phyloP scores from a whole-genome alignment of 768 basidiomycete genomes.

The Coprinopsis marcescibilis region DNA sequence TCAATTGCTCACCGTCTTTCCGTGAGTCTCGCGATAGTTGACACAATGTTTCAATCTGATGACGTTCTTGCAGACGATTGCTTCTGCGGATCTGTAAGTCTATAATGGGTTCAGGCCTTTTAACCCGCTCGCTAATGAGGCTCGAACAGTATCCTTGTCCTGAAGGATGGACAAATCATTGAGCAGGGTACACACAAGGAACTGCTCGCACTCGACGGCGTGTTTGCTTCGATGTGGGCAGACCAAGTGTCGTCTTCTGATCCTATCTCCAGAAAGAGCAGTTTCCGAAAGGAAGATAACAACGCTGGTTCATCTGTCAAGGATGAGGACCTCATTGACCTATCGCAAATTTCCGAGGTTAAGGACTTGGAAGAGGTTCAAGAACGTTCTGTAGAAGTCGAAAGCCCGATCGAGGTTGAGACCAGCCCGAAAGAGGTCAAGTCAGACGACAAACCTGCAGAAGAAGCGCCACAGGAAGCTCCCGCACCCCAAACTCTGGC shows the following conservation, averaged over 20 bases:
- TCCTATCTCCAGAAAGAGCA: constrained; percentile 30
- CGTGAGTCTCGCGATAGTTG: constrained; percentile 33
- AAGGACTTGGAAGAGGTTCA: neutral
- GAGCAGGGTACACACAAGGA: constrained; percentile 81
- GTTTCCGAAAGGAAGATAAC: constrained; percentile 30
- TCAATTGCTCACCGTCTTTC: constrained; percentile 79
- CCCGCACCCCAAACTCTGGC: neutral
- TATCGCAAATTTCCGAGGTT: neutral
- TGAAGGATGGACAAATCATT: constrained; percentile 84
- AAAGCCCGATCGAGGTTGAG: too few species aligned
- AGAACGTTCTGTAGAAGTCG: too few species aligned
- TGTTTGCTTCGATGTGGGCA: constrained; percentile 86
- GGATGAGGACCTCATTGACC: neutral
- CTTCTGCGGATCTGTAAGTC: constrained; percentile 56
- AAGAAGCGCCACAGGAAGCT: constrained; percentile 4
- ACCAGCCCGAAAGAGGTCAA: constrained; percentile 1
- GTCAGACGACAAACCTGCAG: constrained; percentile 3
- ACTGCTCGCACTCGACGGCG: constrained; percentile 61
- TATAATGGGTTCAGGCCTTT: too few species aligned
- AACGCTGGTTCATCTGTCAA: neutral
- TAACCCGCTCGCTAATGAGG: too few species aligned
- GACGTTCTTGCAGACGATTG: constrained; percentile 38
- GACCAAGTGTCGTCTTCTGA: constrained; percentile 71
- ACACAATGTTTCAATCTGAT: constrained; percentile 6
- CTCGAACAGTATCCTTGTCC: constrained; percentile 86